Base-by-base conservation (phyloP, 805 yeast species). In the Brettanomyces bruxellensis region DNA sequence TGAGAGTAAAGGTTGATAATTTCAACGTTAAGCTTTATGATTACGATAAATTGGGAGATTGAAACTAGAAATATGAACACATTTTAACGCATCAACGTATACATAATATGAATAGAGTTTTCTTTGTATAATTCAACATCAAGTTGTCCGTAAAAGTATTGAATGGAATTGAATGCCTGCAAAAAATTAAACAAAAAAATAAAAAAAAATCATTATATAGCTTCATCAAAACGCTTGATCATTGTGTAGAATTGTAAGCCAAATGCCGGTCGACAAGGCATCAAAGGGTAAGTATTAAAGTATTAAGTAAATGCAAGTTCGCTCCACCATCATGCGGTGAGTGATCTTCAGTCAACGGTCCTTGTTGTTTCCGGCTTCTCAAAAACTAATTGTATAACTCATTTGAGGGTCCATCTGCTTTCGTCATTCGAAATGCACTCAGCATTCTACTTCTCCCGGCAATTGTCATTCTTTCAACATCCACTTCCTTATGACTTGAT, bases 1-100 rank as follows among this genome's bases (percentile, higher is more conserved):
- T 51, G 2, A 51, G 51, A 14, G 48, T 49, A 32, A 54, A 49
- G 40, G 45, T 54, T 14, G 49, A 52, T 40, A 51, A 48, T 12
- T 43, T 37, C 25, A 49, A 50, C 36, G 49, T 54, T n/a, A 53
- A 49, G 37, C 32, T 54, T n/a, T 53, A 49, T 25, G 57, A 54
- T 36, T 48, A 51, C 37, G 54, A 49, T 25, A 37, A 44, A 6
- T 44, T 51, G 22, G 49, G 43, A n/a, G 41, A 39, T 11, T 39
- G 42, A 25, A 43, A 14, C 25, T 18, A n/a, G 34, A 34, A 23
- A 34, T n/a, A 40, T 24, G 13, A 8, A 9, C 30, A 3, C 30
- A 23, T 43, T 25, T 45, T 34, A 14, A 38, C 38, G 28, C 22
- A 7, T 14, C 36, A 30, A 25, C n/a, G 12, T 23, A 18, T 35